A percentile compares a stretch with the other conserved stretches of the same genome.
phyloP scores from a whole-genome alignment of 2,329 filamentous ascomycete genomes.

The Ciborinia camelliae region DNA sequence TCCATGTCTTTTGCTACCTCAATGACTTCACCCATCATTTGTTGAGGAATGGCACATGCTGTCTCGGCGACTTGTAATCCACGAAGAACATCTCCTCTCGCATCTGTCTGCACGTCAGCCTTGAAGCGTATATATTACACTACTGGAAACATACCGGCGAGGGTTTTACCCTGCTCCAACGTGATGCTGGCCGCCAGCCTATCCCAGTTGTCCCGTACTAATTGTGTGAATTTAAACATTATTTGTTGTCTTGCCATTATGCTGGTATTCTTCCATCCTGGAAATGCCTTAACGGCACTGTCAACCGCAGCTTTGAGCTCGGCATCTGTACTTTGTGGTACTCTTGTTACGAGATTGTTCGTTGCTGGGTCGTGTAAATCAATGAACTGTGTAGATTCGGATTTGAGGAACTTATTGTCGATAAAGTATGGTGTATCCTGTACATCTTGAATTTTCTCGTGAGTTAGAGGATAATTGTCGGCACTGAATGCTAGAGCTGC shows the following conservation, averaged over 20 bases:
- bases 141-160: slow-evolving; percentile 47
- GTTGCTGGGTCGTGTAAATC: slow-evolving; percentile 80
- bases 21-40: slow-evolving; percentile 78
- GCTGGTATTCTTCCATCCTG: slow-evolving; percentile 68
- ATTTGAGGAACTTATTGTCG: slow-evolving; percentile 73
- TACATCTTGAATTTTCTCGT: slow-evolving; percentile 66
- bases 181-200: slow-evolving; percentile 80
- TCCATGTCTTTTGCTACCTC: slow-evolving; percentile 91
- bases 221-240: slow-evolving; percentile 79
- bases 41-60: slow-evolving; percentile 73
- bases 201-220: slow-evolving; percentile 84
- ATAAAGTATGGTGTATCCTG: slow-evolving; percentile 76
- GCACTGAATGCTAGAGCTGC: slow-evolving; percentile 54
- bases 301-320: slow-evolving; percentile 74
- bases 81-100: slow-evolving; percentile 75
- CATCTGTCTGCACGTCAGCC: slow-evolving; percentile 47
- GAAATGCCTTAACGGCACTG: slow-evolving; percentile 73
- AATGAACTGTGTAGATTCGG: slow-evolving; percentile 68
- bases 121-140: neutral
- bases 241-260: slow-evolving; percentile 74
- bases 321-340: slow-evolving; percentile 75
- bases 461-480: slow-evolving; percentile 64
- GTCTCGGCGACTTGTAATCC: slow-evolving; percentile 84
- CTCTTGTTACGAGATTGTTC: slow-evolving; percentile 79
- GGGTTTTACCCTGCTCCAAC: slow-evolving; percentile 84